Evolutionary conservation across 2,329 filamentous ascomycete species (phyloP).

Genomic region (Xylaria sp.): DNA sequence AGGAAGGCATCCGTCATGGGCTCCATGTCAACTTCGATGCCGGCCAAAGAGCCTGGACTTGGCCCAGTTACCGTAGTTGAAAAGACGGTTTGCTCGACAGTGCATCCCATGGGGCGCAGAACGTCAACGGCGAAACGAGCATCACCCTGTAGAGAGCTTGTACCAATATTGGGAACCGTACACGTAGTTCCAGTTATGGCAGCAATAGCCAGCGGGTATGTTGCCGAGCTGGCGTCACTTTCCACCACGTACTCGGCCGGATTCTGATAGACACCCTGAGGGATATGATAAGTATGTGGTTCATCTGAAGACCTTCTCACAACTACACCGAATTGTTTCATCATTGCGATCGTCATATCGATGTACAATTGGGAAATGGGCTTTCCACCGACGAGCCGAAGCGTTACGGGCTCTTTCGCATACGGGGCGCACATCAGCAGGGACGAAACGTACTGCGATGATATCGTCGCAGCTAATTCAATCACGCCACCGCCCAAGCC

Average conservation of each 20-base stretch:
- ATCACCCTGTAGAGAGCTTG: conserved; percentile 90
- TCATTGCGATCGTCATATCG: conserved; percentile 99
- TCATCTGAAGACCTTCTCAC: conserved; percentile 82
- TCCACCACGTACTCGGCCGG: conserved; percentile 89
- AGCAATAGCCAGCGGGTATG: conserved; percentile 92
- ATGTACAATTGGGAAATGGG: conserved; percentile 98
- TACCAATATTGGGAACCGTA: conserved; percentile 96
- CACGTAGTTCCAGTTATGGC: conserved; percentile 96
- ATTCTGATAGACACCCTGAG: conserved; percentile 83
- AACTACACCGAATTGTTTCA: conserved; percentile 87
- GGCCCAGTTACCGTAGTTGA: conserved; percentile 96
- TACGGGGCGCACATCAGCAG: conserved; percentile 97
- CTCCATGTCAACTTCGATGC: conserved; percentile 93
- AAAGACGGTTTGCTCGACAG: conserved; percentile 81
- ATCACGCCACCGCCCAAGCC: conserved; percentile 89
- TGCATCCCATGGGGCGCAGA: conserved; percentile 91
- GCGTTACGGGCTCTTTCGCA: conserved; percentile 90
- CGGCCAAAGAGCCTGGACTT: conserved; percentile 75
- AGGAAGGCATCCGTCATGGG: conserved; percentile 99
- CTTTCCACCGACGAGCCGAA: conserved; percentile 93
- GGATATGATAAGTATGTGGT: conserved; percentile 92
- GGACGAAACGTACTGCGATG: conserved; percentile 98
- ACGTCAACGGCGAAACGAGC: conserved; percentile 93
- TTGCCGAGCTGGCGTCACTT: conserved; percentile 97
- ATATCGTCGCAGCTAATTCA: conserved; percentile 92